Base-by-base conservation (phyloP, 345 rosid species). In the Turnera subulata region DNA sequence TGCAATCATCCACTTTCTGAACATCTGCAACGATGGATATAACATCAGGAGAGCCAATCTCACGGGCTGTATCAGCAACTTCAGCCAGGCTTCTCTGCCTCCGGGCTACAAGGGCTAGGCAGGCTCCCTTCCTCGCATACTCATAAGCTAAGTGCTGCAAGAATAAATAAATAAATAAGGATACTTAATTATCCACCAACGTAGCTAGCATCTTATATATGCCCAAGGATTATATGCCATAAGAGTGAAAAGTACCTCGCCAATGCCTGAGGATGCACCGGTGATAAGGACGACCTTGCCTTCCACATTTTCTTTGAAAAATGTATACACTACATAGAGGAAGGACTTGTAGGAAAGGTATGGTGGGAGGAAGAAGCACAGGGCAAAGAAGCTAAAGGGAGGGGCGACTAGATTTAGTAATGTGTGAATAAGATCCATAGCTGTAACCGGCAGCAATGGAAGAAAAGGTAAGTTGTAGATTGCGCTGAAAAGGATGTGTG, bases 181-280 rank as follows among this genome's bases (percentile, higher is more conserved):
- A n/a, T n/a, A n/a, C n/a, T n/a, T n/a, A n/a, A n/a, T n/a, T n/a
- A n/a, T n/a, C n/a, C n/a, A n/a, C n/a, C n/a, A n/a, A n/a, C n/a
- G n/a, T n/a, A n/a, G n/a, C n/a, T n/a, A n/a, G n/a, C n/a, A n/a
- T n/a, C n/a, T n/a, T n/a, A n/a, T n/a, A n/a, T n/a, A n/a, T n/a
- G n/a, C 35, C 5, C 35, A 29, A 8, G 35, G 35, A 29, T 29
- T 29, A 29, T 29, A 29, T 29, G 35, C 8, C 35, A 29, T 29
- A 4, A 29, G 35, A 29, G 35, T 29, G 4, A 8, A 29, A 8
- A 40, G n/a, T 40, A 80, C 91, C 84, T 84, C 76, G 23, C 89
- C 92, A 9, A 88, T 75, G 56, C 87, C 87, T 0, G 88, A 88
- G 61, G 89, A 84, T 50, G 89, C 89, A 20, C 88, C 82, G 18